A percentile compares a stretch with the other conserved stretches of the same genome.
These are phyloP conservation scores for Fusarium vanettenii DNA, from an alignment of 2,329 filamentous ascomycete species.

Conservation along the genomic window DNA sequence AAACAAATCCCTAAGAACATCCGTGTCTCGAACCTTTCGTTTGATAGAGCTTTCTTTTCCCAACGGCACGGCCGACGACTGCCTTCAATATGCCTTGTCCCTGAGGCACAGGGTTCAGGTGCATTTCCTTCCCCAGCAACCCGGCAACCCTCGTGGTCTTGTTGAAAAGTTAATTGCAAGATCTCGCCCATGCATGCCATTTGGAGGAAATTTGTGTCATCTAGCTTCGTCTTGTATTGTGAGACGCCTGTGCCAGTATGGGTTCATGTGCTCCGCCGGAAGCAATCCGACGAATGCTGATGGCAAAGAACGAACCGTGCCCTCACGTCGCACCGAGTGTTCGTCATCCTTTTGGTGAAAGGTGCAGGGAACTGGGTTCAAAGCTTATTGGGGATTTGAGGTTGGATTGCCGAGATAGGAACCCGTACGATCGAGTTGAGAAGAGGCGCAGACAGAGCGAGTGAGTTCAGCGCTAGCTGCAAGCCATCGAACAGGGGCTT, in stretches of 20 bases:
- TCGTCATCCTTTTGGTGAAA: neutral
- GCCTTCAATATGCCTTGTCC: neutral
- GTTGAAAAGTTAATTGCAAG: neutral
- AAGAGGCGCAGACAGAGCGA: conserved; percentile 10
- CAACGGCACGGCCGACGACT: conserved; percentile 17
- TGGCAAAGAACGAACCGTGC: conserved; percentile 14
- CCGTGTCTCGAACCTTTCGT: neutral
- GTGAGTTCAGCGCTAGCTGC: conserved; percentile 22
- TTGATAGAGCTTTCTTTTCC: neutral
- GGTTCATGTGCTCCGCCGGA: neutral
- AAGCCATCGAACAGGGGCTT: conserved; percentile 26
- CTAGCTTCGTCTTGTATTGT: neutral
- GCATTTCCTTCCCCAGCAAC: neutral
- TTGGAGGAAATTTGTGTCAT: neutral
- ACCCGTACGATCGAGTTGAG: conserved; percentile 1
- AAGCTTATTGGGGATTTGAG: conserved; percentile 8
- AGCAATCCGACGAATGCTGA: neutral
- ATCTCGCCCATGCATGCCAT: neutral
- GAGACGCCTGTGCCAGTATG: neutral
- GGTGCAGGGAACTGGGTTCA: conserved; percentile 16
- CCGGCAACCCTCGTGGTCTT: neutral
- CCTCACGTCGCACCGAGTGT: neutral
- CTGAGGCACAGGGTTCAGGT: neutral
- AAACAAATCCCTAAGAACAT: neutral
- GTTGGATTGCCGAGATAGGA: conserved; percentile 7